Base-by-base conservation (phyloP, 352 stramenopile genomes). In the Phytophthora sp. region DNA sequence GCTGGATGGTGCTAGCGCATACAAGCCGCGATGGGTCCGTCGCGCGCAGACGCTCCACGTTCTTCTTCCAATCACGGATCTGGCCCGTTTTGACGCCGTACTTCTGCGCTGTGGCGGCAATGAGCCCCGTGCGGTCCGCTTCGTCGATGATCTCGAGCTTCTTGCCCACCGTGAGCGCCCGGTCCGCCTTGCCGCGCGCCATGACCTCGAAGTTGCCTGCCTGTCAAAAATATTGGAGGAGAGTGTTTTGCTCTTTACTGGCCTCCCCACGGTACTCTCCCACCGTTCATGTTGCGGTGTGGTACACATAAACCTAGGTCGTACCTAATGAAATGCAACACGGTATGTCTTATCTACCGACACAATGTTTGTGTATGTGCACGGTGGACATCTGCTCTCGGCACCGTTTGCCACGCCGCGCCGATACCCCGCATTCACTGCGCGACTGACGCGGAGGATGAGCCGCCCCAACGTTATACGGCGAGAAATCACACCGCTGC, bases 131-230 rank as follows among this genome's bases (percentile, higher is more conserved):
- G 59, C 84, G 84, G 23, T 94, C 86, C 49, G 81, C 84, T 64
- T 94, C 86, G 47, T 93, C 86, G 69, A 94, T 91, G 69, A 94
- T 94, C 77, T 94, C 84, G 53, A 94, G 86, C 74, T 94, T 94
- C 74, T 94, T 94, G 78, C 86, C 86, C 41, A 94, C 86, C 30
- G 86, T 94, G 57, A 94, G 75, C 45, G 87, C 79, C 30, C 76
- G 71, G 63, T 94, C 84, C 11, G 86, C 86, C 58, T 94, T 94
- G 62, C 86, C 86, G 54, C 86, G 84, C 66, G 86, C 84, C 86
- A 94, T 94, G 24, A 47, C 12, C 3, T 57, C 39, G 49, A 52
- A 59, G 44, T 44, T 24, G 45, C 33, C 23, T 18, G 36, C 50
- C 54, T 38, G 35, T 69, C 54, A 63, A 52, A 52, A 23, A 42